Base-by-base conservation (phyloP, 2,329 filamentous ascomycete species). In the Ploettnerulaceae sp. region DNA sequence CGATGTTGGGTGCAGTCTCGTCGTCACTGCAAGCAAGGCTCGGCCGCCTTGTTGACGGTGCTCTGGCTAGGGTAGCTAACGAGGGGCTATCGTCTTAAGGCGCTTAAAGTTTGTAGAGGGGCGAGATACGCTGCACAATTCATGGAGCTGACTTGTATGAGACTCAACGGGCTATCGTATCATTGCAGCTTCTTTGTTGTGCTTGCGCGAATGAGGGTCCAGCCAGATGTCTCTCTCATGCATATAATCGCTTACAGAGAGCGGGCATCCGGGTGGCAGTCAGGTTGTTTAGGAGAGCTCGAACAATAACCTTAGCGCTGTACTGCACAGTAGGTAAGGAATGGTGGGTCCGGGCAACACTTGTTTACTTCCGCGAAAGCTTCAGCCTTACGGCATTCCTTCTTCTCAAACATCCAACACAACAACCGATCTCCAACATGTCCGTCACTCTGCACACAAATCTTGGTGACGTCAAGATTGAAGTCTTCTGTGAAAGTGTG, bases 401-500 rank as follows among this genome's bases (percentile, higher is more conserved):
- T 25, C 5, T 14, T 24, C 21, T 40, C 50, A 48, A 35, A 32
- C 25, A 17, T 31, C 20, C 15, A 37, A 14, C 21, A 25, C 20
- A 18, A 17, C 18, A 20, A 17, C 37, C 24, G 25, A 8, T 25
- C 18, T 29, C 37, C 58, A 61, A 31, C 56, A 82, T 84, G 80
- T 83, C 80, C 9, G 77, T 82, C 53, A 83, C 80, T 8, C 77
- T 98, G 11, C 89, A 96, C 68, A 98, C 93, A 39, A 87, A 82
- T 40, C 77, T 85, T 43, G 93, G 93, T 64, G 84, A 93, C 68
- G 76, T 98, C 65, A 98, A 97, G 71, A 79, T 97, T 60, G 93
- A 97, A 68, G 74, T 98, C 57, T 97, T 96, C 71, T 97, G 91
- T 72, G 89, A 96, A 66, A 84, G 86, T 58, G 89, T 95, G 24